These are phyloP conservation scores for Hemisphaericaspora nanyangensis DNA, from an alignment of 805 yeast genomes.

Conservation along the genomic window DNA sequence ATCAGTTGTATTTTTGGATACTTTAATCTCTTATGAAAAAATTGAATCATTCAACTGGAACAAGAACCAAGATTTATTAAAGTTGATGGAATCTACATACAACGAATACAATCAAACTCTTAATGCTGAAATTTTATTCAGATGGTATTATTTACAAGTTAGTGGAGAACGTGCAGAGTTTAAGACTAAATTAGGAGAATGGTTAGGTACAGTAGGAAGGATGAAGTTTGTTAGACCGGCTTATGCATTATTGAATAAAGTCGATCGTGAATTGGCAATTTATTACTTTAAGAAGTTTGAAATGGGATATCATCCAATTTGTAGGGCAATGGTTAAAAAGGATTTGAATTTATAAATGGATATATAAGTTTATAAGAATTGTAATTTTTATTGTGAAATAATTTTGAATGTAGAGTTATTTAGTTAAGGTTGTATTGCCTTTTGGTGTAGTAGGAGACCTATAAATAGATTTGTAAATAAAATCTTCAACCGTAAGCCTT, in stretches of 20 bases:
- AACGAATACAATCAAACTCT: slow-evolving; percentile 45
- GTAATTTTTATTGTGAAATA: too few species aligned
- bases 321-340: slow-evolving; percentile 76
- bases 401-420: too few species aligned
- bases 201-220: slow-evolving; percentile 91
- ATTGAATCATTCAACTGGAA: slow-evolving; percentile 35
- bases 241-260: slow-evolving; percentile 58
- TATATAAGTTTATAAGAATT: too few species aligned
- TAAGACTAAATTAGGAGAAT: slow-evolving; percentile 59
- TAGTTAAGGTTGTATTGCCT: too few species aligned
- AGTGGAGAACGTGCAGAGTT: slow-evolving; percentile 44
- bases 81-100: slow-evolving; percentile 33
- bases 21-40: slow-evolving; percentile 51
- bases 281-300: slow-evolving; percentile 59
- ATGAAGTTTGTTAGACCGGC: slow-evolving; percentile 95
- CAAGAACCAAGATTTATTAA: slow-evolving; percentile 28
- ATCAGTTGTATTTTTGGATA: slow-evolving; percentile 72
- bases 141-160: slow-evolving; percentile 71
- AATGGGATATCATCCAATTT: slow-evolving; percentile 76
- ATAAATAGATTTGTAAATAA: too few species aligned
- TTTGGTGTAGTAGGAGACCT: too few species aligned
- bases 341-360: slow-evolving; percentile 50
- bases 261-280: slow-evolving; percentile 63
- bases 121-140: slow-evolving; percentile 78
- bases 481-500: too few species aligned